Evolutionary conservation across 306 rosid species (phyloP).

Genomic region (Dryas alaskensis): DNA sequence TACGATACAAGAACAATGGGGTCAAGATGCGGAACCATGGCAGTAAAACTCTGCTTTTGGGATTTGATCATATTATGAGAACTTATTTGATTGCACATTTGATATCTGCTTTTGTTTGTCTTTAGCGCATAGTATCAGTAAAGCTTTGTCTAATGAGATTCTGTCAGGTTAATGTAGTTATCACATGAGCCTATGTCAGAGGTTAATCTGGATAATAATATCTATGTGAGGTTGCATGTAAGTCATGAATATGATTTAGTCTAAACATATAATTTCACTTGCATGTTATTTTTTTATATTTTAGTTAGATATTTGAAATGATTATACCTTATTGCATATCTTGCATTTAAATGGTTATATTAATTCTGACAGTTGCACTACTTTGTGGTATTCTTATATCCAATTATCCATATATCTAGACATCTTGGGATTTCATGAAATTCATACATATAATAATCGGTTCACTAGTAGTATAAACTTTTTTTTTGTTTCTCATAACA

Average conservation of each 20-base stretch:
- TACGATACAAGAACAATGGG: no score
- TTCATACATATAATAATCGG: background rate
- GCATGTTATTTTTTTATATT: background rate
- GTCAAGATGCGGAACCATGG: no score
- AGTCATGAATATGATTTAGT: background rate
- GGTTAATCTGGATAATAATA: background rate
- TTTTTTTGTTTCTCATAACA: background rate
- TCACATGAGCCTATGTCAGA: background rate
- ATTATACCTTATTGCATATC: background rate
- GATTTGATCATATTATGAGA: no score
- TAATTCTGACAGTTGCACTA: background rate
- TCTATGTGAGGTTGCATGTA: background rate
- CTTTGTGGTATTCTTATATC: background rate
- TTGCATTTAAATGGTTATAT: background rate
- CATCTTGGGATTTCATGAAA: background rate
- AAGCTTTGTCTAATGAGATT: no score
- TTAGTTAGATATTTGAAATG: background rate
- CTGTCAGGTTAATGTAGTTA: no score
- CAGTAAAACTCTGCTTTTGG: no score
- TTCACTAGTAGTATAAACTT: background rate
- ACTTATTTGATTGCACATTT: no score
- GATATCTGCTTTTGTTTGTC: no score
- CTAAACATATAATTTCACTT: background rate
- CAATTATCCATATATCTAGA: background rate
- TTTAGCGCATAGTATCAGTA: no score